Evolutionary conservation across 1,139 yeast genomes (phyloP).

Genomic region (Debaryomycetaceae sp.): DNA sequence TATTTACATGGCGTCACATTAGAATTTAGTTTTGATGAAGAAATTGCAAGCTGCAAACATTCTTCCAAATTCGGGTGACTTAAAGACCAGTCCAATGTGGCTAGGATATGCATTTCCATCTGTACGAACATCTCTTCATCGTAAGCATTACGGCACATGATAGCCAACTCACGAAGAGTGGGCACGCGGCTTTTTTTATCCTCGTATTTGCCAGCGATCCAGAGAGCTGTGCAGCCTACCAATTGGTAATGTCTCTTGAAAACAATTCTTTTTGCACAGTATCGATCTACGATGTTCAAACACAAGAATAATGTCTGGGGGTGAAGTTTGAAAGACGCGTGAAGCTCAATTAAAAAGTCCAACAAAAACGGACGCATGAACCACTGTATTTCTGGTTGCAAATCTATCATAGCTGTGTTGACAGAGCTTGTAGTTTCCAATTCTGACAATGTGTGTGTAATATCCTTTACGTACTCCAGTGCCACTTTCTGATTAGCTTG

Average conservation of each 20-base stretch:
- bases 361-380: slow-evolving; percentile 85
- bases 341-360: slow-evolving; percentile 81
- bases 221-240: slow-evolving; percentile 88
- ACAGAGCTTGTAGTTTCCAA: slow-evolving; percentile 35
- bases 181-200: slow-evolving; percentile 86
- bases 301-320: slow-evolving; percentile 80
- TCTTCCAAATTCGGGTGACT: slow-evolving; percentile 64
- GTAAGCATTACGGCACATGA: slow-evolving; percentile 81
- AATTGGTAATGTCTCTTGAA: slow-evolving; percentile 88
- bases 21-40: slow-evolving; percentile 20
- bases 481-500: slow-evolving; percentile 40
- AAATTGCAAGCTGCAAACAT: slow-evolving; percentile 53
- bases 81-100: slow-evolving; percentile 80
- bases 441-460: slow-evolving; percentile 23
- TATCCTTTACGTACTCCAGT: slow-evolving; percentile 39
- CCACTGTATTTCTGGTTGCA: slow-evolving; percentile 93
- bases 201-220: slow-evolving; percentile 94
- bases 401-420: slow-evolving; percentile 71
- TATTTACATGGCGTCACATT: slow-evolving; percentile 32
- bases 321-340: slow-evolving; percentile 68
- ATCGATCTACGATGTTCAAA: slow-evolving; percentile 80
- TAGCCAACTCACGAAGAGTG: slow-evolving; percentile 68
- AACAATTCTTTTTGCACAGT: slow-evolving; percentile 88
- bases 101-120: slow-evolving; percentile 88
- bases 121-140: slow-evolving; percentile 89